Evolutionary conservation across 2,329 filamentous ascomycete species (phyloP), one percentile per base, ranked within the genome.

Genomic region (Arthrobotrys sinensis): DNA sequence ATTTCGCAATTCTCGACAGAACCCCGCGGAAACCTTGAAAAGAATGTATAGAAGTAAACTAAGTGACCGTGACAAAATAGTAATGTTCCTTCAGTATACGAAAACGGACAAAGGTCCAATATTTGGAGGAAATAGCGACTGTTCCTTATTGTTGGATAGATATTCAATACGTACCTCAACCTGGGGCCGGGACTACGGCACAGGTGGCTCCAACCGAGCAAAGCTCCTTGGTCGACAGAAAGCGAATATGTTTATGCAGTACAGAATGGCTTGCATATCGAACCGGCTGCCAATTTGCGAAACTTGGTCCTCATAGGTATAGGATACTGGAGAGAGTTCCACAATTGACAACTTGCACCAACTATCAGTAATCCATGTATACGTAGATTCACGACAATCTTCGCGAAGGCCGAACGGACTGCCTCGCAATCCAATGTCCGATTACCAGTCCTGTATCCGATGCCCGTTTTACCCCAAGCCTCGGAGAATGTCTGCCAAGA

Each of bases 401-500:
- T 60, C 55, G 55, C 55, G 19, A 60, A 60, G 36, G 12, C 55
- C 55, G 55, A 60, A 43, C 11, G 19, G 28, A 43, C 1, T 11
- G 7, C 16, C 32, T 21, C 10, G 36, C 36, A 12, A 38, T 38
- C 36, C 40, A 45, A 14, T 5, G 55, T 3, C 48, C 12, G 48
- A 21, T 21, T 48, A 24, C 5, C 11, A 21, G 19, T 1, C 19
- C 19, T 1, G 19, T 10, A 48, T 24, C 45, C 45, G 45, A 48
- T 48, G 19, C 19, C 45, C 45, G 19, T 21, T 24, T 14, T 24
- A 48, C 7, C 16, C 7, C 16, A 21, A 28, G 5, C 10, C 55
- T 43, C 55, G 36, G 55, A 19, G 43, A 60, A 24, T 19, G 28
- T 19, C 21, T 43, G 55, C 34, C 63, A 32, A 52, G 19, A 38